Evolutionary conservation across 768 basidiomycete species (phyloP), one percentile per base, ranked within the genome.

Genomic region (Agrocybe praecox): DNA sequence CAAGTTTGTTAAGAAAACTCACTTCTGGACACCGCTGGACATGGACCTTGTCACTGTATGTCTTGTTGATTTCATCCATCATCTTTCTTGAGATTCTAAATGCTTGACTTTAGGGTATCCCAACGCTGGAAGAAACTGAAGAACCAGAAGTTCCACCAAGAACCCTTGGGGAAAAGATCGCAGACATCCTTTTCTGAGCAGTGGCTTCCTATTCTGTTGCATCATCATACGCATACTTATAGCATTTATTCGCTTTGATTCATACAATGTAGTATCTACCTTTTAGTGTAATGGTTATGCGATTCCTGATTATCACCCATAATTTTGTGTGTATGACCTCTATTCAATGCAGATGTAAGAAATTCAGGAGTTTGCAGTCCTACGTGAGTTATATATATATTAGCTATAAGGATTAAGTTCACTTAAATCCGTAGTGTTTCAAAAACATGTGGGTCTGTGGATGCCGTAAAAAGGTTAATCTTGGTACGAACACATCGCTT

Each of bases 21-120:
- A 63, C 49, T 61, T 80, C 43, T 87, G 86, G 86, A 80, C 76
- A 56, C 75, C 83, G 2, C 55, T 75, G 21, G 83, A 90, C 61
- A 87, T 89, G 82, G 89, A 90, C 68, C 87, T 90, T 57, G 80
- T 84, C 56, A 87, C 88, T 33, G 86, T 85, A 55, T 52, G 82
- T 51, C 14, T 43, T 48, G 42, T 2, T n/a, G 52, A 14, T 45
- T 10, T 4, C 53, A 51, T 17, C 14, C 4, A 3, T n/a, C 9
- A 15, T 18, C 19, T 49, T 33, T n/a, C 10, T 15, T 10, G 19
- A 19, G 17, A 19, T 50, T 53, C n/a, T 57, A 22, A 46, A 23
- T 26, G 29, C 12, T 58, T 21, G 18, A 24, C 7, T 46, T 7
- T 34, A 87, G 84, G 82, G 87, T 52, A 86, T 90, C 55, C 89